Percentiles rank a stretch among this genome's conserved stretches.
Evolutionary conservation across 257 asterid genomes (phyloP).

Genomic region (Solanum boliviense): DNA sequence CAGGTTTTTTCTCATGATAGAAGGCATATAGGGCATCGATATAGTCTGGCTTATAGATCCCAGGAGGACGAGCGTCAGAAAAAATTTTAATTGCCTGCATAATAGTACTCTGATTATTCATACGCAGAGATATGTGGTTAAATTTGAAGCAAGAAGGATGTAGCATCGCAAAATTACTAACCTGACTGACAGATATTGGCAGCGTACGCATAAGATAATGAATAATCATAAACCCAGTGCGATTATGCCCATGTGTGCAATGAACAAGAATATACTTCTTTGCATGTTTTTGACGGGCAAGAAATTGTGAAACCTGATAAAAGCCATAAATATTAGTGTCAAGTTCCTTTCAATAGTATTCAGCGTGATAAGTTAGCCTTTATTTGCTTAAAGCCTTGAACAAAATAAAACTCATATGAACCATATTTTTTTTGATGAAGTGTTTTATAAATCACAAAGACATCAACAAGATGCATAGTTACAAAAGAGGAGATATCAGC

Average conservation of each 20-base stretch:
- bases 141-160: background rate
- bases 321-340: background rate
- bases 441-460: no score
- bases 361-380: background rate
- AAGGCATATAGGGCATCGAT: constrained; percentile 71
- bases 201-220: constrained; percentile 89
- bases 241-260: constrained; percentile 98
- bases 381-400: background rate
- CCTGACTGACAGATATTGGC: constrained; percentile 77
- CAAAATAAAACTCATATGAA: background rate
- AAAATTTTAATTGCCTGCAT: constrained; percentile 71
- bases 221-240: constrained; percentile 92
- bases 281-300: constrained; percentile 58
- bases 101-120: background rate
- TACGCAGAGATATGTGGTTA: background rate
- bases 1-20: constrained; percentile 92
- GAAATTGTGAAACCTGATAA: constrained; percentile 71
- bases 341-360: background rate
- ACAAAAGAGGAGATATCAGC: no score
- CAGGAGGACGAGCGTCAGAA: constrained; percentile 95
- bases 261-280: constrained; percentile 82
- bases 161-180: constrained; percentile 15
- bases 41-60: constrained; percentile 89
- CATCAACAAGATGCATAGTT: no score
- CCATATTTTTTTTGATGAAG: no score